A percentile compares a stretch with the other conserved stretches of the same genome.
Evolutionary conservation across 495 filamentous ascomycete species (phyloP).

Genomic region (Aspergillus sclerotioniger): DNA sequence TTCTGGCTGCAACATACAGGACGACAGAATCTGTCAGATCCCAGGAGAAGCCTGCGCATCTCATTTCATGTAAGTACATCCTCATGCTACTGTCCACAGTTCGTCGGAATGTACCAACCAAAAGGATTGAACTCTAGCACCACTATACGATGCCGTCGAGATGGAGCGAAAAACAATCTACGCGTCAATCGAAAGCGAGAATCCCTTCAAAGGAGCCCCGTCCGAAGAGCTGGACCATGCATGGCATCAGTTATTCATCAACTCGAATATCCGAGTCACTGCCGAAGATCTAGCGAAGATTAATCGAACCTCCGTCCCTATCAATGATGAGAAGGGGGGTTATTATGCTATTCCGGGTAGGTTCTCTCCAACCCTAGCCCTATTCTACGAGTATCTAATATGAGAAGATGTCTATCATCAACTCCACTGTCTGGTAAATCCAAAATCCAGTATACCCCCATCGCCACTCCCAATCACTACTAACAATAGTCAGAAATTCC

Average conservation of each 20-base stretch:
- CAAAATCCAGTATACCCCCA: not conserved
- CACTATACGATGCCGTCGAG: not conserved
- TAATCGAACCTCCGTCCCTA: not conserved
- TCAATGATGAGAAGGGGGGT: not conserved
- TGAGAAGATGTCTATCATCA: not conserved
- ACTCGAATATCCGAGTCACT: not conserved
- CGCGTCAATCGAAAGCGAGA: conserved; percentile 1
- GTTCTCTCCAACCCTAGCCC: not conserved
- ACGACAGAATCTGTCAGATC: not conserved
- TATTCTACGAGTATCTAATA: no score
- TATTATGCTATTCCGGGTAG: not conserved
- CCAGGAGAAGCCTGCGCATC: not conserved
- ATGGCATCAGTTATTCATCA: not conserved
- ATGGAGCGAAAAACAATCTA: conserved; percentile 2
- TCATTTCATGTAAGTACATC: not conserved
- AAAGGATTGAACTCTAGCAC: no score
- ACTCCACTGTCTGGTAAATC: not conserved
- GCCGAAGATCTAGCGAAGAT: not conserved
- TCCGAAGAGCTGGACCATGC: not conserved
- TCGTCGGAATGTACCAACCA: no score
- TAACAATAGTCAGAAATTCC: not conserved
- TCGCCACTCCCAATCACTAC: not conserved
- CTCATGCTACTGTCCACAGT: no score
- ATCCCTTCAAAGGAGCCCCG: not conserved
- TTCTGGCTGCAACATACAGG: not conserved